These are phyloP conservation scores for Candida ulmi DNA, from an alignment of 805 yeast species.

Conservation along the genomic window DNA sequence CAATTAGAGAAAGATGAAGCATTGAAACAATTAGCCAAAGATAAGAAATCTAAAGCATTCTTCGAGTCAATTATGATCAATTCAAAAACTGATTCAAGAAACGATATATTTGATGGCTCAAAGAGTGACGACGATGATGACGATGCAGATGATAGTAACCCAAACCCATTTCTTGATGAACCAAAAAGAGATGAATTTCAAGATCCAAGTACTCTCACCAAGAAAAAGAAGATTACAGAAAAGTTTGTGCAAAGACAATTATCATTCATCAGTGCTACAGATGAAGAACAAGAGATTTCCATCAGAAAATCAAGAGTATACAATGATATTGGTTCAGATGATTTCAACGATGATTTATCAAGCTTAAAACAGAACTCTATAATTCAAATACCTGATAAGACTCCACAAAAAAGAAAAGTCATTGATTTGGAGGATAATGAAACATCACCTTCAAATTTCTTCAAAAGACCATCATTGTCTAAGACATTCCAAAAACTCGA, in stretches of 20 bases:
- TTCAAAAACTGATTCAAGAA: conserved; percentile 21
- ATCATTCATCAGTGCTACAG: conserved; percentile 40
- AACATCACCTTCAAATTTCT: conserved; percentile 17
- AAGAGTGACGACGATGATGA: conserved; percentile 25
- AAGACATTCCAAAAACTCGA: conserved; percentile 39
- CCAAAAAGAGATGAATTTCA: conserved; percentile 19
- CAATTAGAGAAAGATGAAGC: conserved; percentile 43
- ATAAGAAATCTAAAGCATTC: conserved; percentile 59
- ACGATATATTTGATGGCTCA: conserved; percentile 25
- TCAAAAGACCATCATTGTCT: conserved; percentile 36
- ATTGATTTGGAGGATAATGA: conserved; percentile 17
- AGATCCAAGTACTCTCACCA: conserved; percentile 19
- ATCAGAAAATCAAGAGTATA: conserved; percentile 25
- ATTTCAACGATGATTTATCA: conserved; percentile 38
- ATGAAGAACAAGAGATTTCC: conserved; percentile 12
- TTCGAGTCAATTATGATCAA: conserved; percentile 58
- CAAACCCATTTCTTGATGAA: conserved; percentile 23
- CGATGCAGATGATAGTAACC: conserved; percentile 21
- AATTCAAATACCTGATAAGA: conserved; percentile 26
- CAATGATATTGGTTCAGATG: conserved; percentile 25
- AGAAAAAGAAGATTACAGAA: conserved; percentile 38
- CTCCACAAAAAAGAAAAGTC: conserved; percentile 16
- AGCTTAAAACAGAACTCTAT: conserved; percentile 40
- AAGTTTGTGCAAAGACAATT: conserved; percentile 51
- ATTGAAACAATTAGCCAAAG: conserved; percentile 43